These are phyloP conservation scores for Pseudogymnoascus sp. DNA, from an alignment of 2,329 filamentous ascomycete species.

Conservation along the genomic window DNA sequence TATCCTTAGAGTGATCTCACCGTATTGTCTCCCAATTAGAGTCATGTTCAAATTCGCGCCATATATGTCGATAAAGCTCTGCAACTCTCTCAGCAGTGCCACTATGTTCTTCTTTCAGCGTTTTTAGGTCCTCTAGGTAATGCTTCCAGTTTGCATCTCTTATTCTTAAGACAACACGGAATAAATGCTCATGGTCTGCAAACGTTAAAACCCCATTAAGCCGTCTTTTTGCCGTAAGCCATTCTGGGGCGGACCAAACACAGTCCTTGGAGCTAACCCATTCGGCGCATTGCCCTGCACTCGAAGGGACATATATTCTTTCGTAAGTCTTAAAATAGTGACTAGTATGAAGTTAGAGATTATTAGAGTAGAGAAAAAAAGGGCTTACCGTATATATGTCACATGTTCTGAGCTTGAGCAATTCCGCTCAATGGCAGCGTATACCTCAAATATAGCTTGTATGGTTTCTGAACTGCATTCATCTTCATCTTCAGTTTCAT, in stretches of 20 bases:
- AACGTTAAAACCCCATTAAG: neutral
- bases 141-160: constrained; percentile 1
- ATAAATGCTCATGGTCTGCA: neutral
- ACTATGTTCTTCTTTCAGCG: neutral
- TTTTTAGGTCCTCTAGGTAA: neutral
- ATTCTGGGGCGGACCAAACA: neutral
- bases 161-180: neutral
- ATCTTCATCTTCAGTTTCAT: neutral
- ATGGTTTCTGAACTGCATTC: neutral
- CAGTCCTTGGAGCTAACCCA: neutral
- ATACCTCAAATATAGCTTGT: neutral
- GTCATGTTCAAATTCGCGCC: neutral
- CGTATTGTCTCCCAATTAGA: neutral
- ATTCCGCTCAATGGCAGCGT: neutral
- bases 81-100: neutral
- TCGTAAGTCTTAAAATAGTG: neutral
- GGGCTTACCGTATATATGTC: neutral
- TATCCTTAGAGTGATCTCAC: neutral
- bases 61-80: neutral
- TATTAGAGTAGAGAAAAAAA: neutral
- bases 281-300: neutral
- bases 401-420: neutral
- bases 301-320: neutral
- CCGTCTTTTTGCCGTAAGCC: neutral
- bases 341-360: neutral